Evolutionary conservation across 2,329 filamentous ascomycete species (phyloP).

Genomic region (Emergomyces pasteurianus): DNA sequence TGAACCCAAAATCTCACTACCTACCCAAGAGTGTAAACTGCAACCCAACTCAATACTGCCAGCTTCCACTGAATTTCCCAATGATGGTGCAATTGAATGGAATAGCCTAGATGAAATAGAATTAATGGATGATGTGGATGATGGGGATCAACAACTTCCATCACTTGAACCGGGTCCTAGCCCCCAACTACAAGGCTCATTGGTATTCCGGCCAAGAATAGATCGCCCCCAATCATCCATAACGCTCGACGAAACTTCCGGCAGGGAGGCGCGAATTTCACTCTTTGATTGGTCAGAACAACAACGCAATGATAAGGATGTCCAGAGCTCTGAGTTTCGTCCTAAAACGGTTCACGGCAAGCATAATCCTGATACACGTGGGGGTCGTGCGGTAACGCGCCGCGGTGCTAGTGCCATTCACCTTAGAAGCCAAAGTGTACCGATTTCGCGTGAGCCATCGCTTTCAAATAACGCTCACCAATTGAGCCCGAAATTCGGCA

Average conservation of each 20-base stretch:
- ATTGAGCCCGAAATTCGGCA: constrained; percentile 48
- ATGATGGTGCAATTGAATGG: background rate
- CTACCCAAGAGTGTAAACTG: background rate
- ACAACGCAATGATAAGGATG: constrained; percentile 41
- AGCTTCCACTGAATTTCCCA: background rate
- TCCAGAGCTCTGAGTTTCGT: constrained; percentile 41
- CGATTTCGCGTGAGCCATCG: constrained; percentile 41
- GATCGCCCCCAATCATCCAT: constrained; percentile 4
- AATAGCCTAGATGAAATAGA: background rate
- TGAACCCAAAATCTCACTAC: background rate
- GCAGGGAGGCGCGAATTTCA: constrained; percentile 6
- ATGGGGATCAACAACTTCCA: background rate
- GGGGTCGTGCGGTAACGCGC: constrained; percentile 45
- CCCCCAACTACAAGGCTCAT: background rate
- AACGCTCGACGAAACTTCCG: constrained; percentile 3
- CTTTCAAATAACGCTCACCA: constrained; percentile 39
- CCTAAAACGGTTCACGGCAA: constrained; percentile 54
- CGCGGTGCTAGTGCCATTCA: constrained; percentile 49
- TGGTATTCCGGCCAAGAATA: background rate
- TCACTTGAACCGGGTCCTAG: background rate
- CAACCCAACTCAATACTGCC: background rate
- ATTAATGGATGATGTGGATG: background rate
- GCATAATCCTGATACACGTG: constrained; percentile 43
- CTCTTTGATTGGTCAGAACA: constrained; percentile 56
- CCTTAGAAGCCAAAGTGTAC: constrained; percentile 55